phyloP scores from a whole-genome alignment of 1,284 basidiomycete genomes.

The Trametes hirsuta region DNA sequence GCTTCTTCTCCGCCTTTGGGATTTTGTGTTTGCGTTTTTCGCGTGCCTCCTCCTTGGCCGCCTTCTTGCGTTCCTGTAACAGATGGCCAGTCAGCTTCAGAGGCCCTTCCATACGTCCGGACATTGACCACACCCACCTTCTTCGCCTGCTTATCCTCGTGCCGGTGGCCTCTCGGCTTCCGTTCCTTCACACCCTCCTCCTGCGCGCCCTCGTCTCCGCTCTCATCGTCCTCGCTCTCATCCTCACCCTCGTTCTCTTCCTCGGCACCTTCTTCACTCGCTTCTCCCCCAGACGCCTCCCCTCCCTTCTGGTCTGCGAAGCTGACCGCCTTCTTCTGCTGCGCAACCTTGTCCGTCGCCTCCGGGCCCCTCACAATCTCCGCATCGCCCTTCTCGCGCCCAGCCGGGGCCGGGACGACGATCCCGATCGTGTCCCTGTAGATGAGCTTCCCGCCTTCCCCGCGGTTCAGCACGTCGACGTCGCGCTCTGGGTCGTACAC shows the following conservation, averaged over 20 bases:
- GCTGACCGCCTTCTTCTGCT: constrained; percentile 22
- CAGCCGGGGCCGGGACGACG: constrained; percentile 42
- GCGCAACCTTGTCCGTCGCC: constrained; percentile 10
- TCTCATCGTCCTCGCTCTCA: constrained; percentile 36
- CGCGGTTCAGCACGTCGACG: constrained; percentile 71
- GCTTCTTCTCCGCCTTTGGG: constrained; percentile 92
- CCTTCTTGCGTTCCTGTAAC: constrained; percentile 84
- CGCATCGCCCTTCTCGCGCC: constrained; percentile 8
- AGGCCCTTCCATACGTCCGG: constrained; percentile 9
- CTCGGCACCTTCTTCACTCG: constrained; percentile 9
- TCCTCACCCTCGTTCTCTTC: constrained; percentile 27
- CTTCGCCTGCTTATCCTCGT: constrained; percentile 91
- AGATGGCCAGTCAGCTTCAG: constrained; percentile 6
- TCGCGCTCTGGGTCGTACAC: constrained; percentile 93
- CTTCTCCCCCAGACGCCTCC: constrained; percentile 26
- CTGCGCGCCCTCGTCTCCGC: constrained; percentile 32
- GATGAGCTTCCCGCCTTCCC: constrained; percentile 76
- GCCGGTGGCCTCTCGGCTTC: constrained; percentile 80
- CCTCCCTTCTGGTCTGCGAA: constrained; percentile 21
- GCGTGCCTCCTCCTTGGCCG: constrained; percentile 82
- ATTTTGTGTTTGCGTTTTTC: constrained; percentile 92
- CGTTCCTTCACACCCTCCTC: constrained; percentile 49
- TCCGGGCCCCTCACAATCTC: not conserved
- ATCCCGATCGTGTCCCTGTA: constrained; percentile 87
- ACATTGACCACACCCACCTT: constrained; percentile 57